A percentile compares a stretch with the other conserved stretches of the same genome.
Conservation (phyloP, 257 asterid species). For the Striga asiatica region DNA sequence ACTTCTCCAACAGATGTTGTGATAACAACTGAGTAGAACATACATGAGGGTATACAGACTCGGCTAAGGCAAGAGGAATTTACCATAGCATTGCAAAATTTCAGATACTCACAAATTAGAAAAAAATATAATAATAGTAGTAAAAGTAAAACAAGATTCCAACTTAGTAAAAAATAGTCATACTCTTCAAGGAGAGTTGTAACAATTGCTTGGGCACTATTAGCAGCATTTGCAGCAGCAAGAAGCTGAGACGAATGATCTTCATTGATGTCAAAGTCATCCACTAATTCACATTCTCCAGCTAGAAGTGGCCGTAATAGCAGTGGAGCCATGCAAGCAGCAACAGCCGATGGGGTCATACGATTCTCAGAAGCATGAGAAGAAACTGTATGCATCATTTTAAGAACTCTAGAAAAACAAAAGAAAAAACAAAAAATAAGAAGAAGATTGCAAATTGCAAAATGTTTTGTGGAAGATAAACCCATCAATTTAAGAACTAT, state of each 20-base stretch:
- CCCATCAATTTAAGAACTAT: too few relatives aligned
- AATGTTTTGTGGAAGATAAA: too few relatives aligned
- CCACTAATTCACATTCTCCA: too few relatives aligned
- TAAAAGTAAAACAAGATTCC: neutral
- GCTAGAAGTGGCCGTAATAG: too few relatives aligned
- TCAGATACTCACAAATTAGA: neutral
- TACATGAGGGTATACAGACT: neutral
- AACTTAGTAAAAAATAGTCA: slow-evolving; percentile 67
- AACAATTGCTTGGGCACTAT: slow-evolving; percentile 19
- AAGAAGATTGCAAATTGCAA: neutral
- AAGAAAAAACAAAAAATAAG: neutral
- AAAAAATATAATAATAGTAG: neutral
- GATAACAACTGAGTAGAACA: slow-evolving; percentile 6
- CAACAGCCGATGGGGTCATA: slow-evolving; percentile 92
- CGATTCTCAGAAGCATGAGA: slow-evolving; percentile 81
- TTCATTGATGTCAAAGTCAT: too few relatives aligned
- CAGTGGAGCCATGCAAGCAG: slow-evolving; percentile 82
- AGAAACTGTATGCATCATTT: slow-evolving; percentile 88
- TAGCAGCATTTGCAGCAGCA: slow-evolving; percentile 56
- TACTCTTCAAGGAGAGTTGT: slow-evolving; percentile 58
- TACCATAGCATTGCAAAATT: neutral
- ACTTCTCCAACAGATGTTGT: neutral
- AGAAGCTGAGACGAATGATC: too few relatives aligned
- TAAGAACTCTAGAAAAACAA: slow-evolving; percentile 50
- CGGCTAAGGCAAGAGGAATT: neutral